Evolutionary conservation across 2,329 filamentous ascomycete species (phyloP).

Genomic region (Phialophora macrospora): DNA sequence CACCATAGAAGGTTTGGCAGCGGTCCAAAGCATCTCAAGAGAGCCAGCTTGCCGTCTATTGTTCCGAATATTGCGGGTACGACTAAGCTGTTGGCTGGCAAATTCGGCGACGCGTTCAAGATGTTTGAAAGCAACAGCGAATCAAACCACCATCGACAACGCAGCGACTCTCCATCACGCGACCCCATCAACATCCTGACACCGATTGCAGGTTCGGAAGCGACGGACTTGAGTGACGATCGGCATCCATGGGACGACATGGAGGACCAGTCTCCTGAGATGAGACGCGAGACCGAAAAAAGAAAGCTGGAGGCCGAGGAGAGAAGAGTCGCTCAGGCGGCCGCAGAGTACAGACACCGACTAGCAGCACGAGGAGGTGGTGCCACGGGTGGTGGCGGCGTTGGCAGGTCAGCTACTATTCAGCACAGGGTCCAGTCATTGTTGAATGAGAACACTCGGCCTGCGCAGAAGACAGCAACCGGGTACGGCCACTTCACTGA

Average conservation of each 20-base stretch:
- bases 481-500: conserved; percentile 90
- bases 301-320: conserved; percentile 83
- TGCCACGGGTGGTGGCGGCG: conserved; percentile 48
- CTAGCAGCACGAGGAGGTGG: conserved; percentile 65
- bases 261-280: conserved; percentile 80
- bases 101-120: conserved; percentile 92
- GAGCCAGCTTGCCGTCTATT: conserved; percentile 71
- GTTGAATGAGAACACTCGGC: conserved; percentile 74
- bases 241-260: conserved; percentile 67
- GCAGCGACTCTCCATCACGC: conserved; percentile 53
- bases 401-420: conserved; percentile 77
- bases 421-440: conserved; percentile 88
- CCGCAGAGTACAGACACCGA: conserved; percentile 81
- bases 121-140: conserved; percentile 72
- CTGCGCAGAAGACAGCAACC: conserved; percentile 72
- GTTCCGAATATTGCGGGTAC: conserved; percentile 66
- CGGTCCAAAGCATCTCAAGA: conserved; percentile 65
- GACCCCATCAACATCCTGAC: conserved; percentile 59
- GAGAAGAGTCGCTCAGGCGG: conserved; percentile 82
- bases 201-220: conserved; percentile 77
- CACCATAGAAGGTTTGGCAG: conserved; percentile 61
- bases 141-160: conserved; percentile 34
- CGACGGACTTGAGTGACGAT: conserved; percentile 70
- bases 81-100: conserved; percentile 82
- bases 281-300: conserved; percentile 86